phyloP scores from a whole-genome alignment of 805 yeast genomes.

The Jamesozyma hellenica region DNA sequence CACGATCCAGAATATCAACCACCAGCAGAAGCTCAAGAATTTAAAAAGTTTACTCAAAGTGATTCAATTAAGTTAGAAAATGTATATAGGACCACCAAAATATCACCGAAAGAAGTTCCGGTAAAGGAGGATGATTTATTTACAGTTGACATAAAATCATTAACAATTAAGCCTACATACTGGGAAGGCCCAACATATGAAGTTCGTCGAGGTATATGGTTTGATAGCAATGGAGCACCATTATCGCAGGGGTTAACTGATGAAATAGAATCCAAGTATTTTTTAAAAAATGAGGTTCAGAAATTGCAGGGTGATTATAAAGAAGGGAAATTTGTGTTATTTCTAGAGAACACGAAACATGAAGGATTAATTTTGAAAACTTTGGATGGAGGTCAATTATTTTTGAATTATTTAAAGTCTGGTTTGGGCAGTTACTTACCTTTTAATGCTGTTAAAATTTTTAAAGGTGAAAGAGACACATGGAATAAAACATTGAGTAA shows the following conservation, averaged over 20 bases:
- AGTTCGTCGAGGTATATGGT: conserved; percentile 83
- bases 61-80: conserved; percentile 59
- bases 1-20: conserved; percentile 44
- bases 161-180: conserved; percentile 57
- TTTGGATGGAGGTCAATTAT: conserved; percentile 33
- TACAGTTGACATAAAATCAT: conserved; percentile 50
- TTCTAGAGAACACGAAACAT: conserved; percentile 21
- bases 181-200: conserved; percentile 87
- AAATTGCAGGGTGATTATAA: conserved; percentile 1
- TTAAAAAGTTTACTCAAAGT: conserved; percentile 51
- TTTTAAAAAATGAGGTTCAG: conserved; percentile 1
- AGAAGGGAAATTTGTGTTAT: conserved; percentile 24
- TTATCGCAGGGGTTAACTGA: conserved; percentile 40
- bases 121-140: conserved; percentile 79
- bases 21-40: conserved; percentile 43
- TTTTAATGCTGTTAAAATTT: conserved; percentile 39
- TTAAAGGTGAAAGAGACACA: conserved; percentile 1
- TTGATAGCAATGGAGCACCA: conserved; percentile 47
- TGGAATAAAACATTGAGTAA: no score
- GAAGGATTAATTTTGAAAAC: conserved; percentile 35
- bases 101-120: conserved; percentile 26
- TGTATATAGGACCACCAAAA: conserved; percentile 25
- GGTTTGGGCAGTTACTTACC: conserved; percentile 28
- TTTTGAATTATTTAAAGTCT: conserved; percentile 30
- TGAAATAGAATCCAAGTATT: conserved; percentile 40